Percentiles rank a stretch among this genome's conserved stretches.
phyloP scores from a whole-genome alignment of 2,329 filamentous ascomycete genomes.

The Colletotrichum sp. region DNA sequence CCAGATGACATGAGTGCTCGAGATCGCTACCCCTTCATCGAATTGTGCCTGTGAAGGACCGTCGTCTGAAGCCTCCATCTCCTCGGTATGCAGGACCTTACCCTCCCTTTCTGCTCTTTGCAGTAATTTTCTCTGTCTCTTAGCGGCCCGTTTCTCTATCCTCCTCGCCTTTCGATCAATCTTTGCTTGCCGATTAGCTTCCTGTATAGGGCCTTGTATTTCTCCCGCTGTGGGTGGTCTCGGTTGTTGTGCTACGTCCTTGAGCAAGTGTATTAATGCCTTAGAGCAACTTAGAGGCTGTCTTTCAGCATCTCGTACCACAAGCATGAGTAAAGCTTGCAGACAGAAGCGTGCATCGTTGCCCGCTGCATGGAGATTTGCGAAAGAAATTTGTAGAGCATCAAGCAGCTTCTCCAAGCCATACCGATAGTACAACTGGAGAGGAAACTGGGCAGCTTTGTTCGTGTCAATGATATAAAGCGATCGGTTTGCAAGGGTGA shows the following conservation, averaged over 20 bases:
- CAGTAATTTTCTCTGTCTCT: background rate
- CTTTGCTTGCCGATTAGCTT: background rate
- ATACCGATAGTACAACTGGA: slow-evolving; percentile 27
- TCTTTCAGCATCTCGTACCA: slow-evolving; percentile 1
- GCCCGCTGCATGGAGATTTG: slow-evolving; percentile 26
- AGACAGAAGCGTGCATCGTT: slow-evolving; percentile 33
- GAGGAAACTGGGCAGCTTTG: slow-evolving; percentile 27
- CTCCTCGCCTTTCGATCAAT: background rate
- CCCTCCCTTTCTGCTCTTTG: background rate
- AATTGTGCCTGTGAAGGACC: background rate
- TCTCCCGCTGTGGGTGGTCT: background rate
- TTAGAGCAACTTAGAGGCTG: background rate
- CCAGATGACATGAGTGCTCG: background rate
- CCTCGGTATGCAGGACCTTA: background rate
- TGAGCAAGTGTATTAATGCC: background rate
- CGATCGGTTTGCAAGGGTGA: slow-evolving; percentile 6
- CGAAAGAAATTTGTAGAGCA: slow-evolving; percentile 22
- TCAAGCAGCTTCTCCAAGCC: slow-evolving; percentile 25
- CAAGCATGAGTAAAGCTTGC: slow-evolving; percentile 20
- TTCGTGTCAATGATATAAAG: slow-evolving; percentile 28
- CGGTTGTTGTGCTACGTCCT: background rate
- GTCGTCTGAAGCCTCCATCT: background rate
- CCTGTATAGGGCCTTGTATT: background rate
- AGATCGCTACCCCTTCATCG: background rate
- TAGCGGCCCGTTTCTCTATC: background rate